Evolutionary conservation across 2,329 filamentous ascomycete genomes (phyloP), one percentile per base, ranked within the genome.

Genomic region (Orbilia javanica): DNA sequence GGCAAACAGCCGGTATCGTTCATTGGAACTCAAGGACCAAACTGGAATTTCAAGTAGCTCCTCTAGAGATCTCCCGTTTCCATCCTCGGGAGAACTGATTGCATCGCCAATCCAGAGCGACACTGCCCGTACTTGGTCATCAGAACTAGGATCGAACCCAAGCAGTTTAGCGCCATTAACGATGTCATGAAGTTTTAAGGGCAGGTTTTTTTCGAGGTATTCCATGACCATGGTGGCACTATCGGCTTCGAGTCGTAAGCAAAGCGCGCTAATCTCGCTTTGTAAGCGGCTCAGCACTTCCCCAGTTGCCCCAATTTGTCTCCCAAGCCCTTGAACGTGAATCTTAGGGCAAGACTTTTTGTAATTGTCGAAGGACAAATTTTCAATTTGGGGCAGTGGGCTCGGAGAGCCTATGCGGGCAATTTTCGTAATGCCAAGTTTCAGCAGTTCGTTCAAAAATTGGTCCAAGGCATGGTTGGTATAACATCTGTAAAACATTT

Each of bases 321-420:
- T 8, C 7, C 60, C 42, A 13, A 53, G 18, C 0, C 63, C 55
- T 15, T 5, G 22, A 1, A 76, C 65, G 15, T 25, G 25, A 18
- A 25, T 11, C 42, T 46, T 68, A 6, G 48, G 57, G 18, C 20
- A 10, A 4, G 7, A 5, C 18, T 71, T 77, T 39, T 53, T 70
- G 6, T 53, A 52, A 8, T 65, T 71, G 10, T 77, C 73, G 18
- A 77, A 67, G 0, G 73, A 60, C 4, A 77, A 44, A 8, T 8
- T 57, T 27, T 73, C 81, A 0, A 92, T 81, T 27, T 88, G 85
- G 0, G 88, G 89, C 69, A 89, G 88, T 0, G 86, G 89, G 13
- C 86, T 86, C 0, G 85, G 86, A 6, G 66, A 64, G 0, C 91
- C 90, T 4, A 92, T 88, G 0, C 90, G 89, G 25, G 92, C 86